phyloP scores from a whole-genome alignment of 1,284 basidiomycete genomes.

The Ceratobasidium sp. region DNA sequence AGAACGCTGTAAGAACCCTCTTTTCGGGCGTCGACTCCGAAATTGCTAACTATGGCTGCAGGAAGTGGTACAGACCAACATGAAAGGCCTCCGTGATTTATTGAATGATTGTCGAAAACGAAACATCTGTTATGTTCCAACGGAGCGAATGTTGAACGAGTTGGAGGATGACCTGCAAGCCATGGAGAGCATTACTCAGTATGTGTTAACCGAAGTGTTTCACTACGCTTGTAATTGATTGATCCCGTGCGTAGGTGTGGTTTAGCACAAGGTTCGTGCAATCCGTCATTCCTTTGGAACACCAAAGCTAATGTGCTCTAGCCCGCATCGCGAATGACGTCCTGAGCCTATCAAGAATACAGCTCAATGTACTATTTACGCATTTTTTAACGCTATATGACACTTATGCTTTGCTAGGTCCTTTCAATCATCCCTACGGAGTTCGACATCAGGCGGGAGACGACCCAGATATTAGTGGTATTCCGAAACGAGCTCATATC shows the following conservation, averaged over 20 bases:
- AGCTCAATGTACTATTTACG: constrained; percentile 45
- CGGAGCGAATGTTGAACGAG: constrained; percentile 46
- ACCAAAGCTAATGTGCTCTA: constrained; percentile 46
- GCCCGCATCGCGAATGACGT: constrained; percentile 55
- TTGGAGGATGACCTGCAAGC: constrained; percentile 52
- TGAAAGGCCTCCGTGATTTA: constrained; percentile 40
- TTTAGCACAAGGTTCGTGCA: constrained; percentile 16
- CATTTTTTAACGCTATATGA: background rate
- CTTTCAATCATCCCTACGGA: constrained; percentile 35
- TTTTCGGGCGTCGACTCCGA: background rate
- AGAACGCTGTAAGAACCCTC: constrained; percentile 11
- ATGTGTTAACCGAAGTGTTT: background rate
- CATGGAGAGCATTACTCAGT: constrained; percentile 29
- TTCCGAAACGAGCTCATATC: constrained; percentile 52
- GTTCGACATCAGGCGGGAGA: constrained; percentile 29
- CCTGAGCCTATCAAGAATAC: constrained; percentile 52
- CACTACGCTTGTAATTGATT: background rate
- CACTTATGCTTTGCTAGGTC: background rate
- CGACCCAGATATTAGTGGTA: constrained; percentile 37
- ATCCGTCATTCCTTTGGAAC: background rate
- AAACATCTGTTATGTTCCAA: constrained; percentile 1
- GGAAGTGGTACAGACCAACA: constrained; percentile 41
- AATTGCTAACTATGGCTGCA: background rate
- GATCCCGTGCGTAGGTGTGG: constrained; percentile 6
- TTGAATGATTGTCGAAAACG: constrained; percentile 2